Evolutionary conservation across 164 flowering plant species (phyloP), one percentile per base, ranked within the genome.

Genomic region (Tetracentron sinense): DNA sequence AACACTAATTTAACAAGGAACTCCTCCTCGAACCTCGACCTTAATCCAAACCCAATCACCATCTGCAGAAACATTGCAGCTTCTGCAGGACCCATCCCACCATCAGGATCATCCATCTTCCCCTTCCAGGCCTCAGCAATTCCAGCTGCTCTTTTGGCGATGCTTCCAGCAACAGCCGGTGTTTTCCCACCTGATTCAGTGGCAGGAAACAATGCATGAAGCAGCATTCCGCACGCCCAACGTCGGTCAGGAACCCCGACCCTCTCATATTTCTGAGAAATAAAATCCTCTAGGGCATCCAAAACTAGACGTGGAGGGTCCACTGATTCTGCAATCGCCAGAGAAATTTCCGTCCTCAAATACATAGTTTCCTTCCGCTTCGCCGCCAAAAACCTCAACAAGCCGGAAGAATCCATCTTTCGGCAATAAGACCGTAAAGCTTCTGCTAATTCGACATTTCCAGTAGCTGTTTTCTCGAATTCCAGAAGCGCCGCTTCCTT

Each of bases 61-160:
- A 83, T 42, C 29, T 81, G 82, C 77, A 86, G 56, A 62, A 84
- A 78, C 86, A 84, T 86, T 0, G 74, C 77, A 0, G 78, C 89
- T 73, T 87, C 92, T 0, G 80, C 76, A 0, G 87, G 66, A 27
- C 82, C 87, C 12, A 75, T 26, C 31, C 61, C 73, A 2, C 73
- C 68, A 20, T 66, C 77, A 22, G 58, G 60, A 26, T 69, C 71
- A 48, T 64, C 81, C 66, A 74, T 65, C 67, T 58, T 62, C 61
- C 12, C 72, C 77, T 64, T 83, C 90, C 83, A 85, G 28, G 12
- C 46, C 47, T 72, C 73, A 17, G 77, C 66, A 2, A 81, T 48
- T 15, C 42, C 54, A 0, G 46, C 62, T 7, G 81, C 84, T 59
- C 78, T 74, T 59, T 83, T 80, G 50, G 42, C 74, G 31, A 79